phyloP scores from a whole-genome alignment of 2,329 filamentous ascomycete genomes.

The Graphiopsis chlorocephala region DNA sequence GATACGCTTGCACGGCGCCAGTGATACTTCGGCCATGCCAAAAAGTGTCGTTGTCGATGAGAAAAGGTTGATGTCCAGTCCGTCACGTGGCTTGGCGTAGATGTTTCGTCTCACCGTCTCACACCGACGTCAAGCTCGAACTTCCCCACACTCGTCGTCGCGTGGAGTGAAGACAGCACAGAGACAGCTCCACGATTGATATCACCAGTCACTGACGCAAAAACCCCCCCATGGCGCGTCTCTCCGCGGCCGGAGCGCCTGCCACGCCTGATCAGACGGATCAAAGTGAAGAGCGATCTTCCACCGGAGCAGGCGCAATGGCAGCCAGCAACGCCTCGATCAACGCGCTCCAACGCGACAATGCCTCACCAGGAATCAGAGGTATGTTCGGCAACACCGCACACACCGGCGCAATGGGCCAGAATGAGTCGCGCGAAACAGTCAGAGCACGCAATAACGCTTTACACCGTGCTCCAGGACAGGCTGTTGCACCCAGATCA shows the following conservation, averaged over 20 bases:
- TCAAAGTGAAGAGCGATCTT: background rate
- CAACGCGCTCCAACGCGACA: background rate
- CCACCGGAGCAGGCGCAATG: conserved; percentile 1
- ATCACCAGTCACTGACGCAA: background rate
- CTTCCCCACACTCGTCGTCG: background rate
- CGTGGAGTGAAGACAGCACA: conserved; percentile 6
- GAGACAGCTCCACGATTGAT: background rate
- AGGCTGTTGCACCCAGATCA: background rate
- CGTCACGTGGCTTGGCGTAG: background rate
- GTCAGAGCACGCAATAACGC: background rate
- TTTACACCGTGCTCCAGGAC: background rate
- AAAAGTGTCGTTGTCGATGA: background rate
- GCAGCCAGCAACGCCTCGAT: background rate
- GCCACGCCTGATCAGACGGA: background rate
- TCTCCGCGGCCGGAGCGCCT: background rate
- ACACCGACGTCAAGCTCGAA: background rate
- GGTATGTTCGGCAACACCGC: background rate
- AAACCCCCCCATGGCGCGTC: background rate
- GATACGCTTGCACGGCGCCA: conserved; percentile 72
- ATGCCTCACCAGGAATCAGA: background rate
- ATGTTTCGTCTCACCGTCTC: background rate
- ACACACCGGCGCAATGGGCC: background rate
- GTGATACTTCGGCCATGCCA: background rate
- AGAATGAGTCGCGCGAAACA: conserved; percentile 1
- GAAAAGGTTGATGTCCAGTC: background rate